Evolutionary conservation across 169 alveolate genomes (phyloP).

Genomic region (Plasmodium vivax): DNA sequence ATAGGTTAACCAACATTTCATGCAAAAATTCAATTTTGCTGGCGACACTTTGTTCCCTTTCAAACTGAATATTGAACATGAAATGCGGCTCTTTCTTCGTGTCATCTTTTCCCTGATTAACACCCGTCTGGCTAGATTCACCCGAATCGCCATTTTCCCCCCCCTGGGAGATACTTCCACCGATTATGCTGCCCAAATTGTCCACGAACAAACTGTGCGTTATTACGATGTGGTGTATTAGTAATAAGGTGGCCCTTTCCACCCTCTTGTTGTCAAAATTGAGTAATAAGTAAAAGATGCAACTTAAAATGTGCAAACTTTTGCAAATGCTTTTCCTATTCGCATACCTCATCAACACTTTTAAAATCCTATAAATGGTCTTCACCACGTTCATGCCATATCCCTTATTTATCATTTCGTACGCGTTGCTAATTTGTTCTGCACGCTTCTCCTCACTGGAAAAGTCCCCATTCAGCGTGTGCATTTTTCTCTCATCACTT

Average conservation of each 20-base stretch:
- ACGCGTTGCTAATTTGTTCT: constrained; percentile 2
- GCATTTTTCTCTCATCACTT: neutral
- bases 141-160: neutral
- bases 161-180: neutral
- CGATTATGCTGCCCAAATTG: neutral
- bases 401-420: neutral
- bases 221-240: constrained; percentile 25
- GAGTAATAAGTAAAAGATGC: constrained; percentile 29
- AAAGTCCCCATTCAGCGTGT: neutral
- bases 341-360: constrained; percentile 12
- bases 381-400: neutral
- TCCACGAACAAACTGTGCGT: constrained; percentile 11
- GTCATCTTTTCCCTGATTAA: neutral
- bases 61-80: constrained; percentile 12
- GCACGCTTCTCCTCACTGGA: neutral
- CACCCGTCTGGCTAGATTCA: neutral
- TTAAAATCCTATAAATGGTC: constrained; percentile 20
- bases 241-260: neutral
- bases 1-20: constrained; percentile 37
- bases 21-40: constrained; percentile 29
- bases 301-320: constrained; percentile 37
- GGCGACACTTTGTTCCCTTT: neutral
- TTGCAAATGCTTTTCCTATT: constrained; percentile 28
- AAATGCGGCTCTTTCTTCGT: neutral
- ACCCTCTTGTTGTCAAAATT: constrained; percentile 2